Evolutionary conservation across 305 asterid species (phyloP), one percentile per base, ranked within the genome.

Genomic region (Coffea humblotiana): DNA sequence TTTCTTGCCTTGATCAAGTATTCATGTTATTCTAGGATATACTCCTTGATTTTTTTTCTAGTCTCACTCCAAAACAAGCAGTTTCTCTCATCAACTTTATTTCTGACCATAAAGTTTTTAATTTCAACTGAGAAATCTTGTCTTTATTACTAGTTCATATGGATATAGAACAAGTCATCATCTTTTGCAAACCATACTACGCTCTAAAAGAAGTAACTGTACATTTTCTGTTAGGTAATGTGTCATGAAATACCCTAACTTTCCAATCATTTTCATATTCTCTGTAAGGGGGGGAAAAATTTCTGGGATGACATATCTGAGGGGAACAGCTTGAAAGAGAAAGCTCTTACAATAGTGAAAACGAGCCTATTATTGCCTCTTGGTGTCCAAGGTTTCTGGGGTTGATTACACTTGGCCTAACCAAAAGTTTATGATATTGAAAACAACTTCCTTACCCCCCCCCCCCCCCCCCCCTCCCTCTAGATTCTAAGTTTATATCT

Each of bases 191-290:
- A 45, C 21, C 23, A 18, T 48, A 18, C 70, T 29, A 40, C 43
- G 43, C 0, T 18, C 54, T 3, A 19, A 79, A 79, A 71, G 63
- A 29, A 72, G 66, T 23, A 72, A 60, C 69, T 14, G 16, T 40
- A 73, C 27, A 72, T 19, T 61, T 32, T 78, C 32, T 11, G 11
- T 27, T n/a, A 2, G 29, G 69, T 3, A 10, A 27, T 25, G 48
- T 51, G 54, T 23, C 79, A 75, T 54, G 5, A 52, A 47, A 74
- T 65, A 35, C 45, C 8, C 45, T n/a, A 21, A 19, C 56, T n/a
- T 74, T 67, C 75, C 79, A 80, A 74, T 74, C 75, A 74, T 68
- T 74, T 56, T 68, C 70, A 43, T 32, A 64, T 71, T 43, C 43
- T 32, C 74, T 71, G 21, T 2, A 23, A 47, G 75, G 64, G 23